Evolutionary conservation across 2,329 filamentous ascomycete species (phyloP), one percentile per base, ranked within the genome.

Genomic region (Tricladium varicosporioides): DNA sequence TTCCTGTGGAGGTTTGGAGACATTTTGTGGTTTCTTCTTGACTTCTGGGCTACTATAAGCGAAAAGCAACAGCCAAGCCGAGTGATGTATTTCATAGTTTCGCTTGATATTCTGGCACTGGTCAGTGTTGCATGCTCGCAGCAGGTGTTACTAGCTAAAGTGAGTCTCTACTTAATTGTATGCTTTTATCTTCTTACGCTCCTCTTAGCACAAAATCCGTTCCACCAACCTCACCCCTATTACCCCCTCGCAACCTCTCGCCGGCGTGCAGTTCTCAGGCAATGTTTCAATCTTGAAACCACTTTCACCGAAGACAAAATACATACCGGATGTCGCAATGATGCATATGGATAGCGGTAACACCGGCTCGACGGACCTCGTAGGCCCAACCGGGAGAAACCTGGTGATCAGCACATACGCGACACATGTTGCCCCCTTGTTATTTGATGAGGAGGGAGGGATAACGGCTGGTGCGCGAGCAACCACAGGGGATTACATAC

Each of bases 251-350:
- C 47, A 49, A 32, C 19, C 47, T 9, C 11, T 49, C n/a, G 27
- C 27, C 7, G 47, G 47, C 19, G 47, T 15, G 9, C 47, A 36
- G 22, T 54, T 54, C 14, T 14, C 14, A 8, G 52, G 52, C 9
- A 27, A 10, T 15, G 13, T 27, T 5, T 7, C 19, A 18, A 15
- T 8, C n/a, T 44, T 54, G 5, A 7, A 22, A 22, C 45, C 52
- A 11, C 52, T 54, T n/a, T 19, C 15, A 2, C 45, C 52, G 5
- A 54, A 36, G 44, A 10, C 52, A 15, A 33, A 48, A 47, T 54
- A 54, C 32, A n/a, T n/a, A 8, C 52, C 44, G 11, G 44, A 54
- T 7, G 52, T 48, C n/a, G 15, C 31, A 13, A 48, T 48, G 52
- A 48, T 48, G 19, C 52, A 54, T 16, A 9, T 11, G 10, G 44